Base-by-base conservation (phyloP, 371 early-diverging fungal genomes). In the Mucor racemosus region DNA sequence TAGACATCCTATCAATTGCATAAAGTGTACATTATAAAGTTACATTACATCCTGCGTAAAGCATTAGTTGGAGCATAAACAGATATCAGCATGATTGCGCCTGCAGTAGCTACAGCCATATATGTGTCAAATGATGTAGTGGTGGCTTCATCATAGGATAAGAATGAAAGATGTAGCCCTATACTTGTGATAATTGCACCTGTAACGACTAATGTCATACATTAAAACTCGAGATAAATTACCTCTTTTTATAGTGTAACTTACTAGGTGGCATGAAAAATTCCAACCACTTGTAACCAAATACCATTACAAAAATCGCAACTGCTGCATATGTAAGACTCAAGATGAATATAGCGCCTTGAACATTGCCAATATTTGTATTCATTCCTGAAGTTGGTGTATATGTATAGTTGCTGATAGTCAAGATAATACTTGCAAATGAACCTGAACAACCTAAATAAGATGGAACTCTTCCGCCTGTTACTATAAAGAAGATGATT, bases 101-200 rank as follows among this genome's bases (percentile, higher is more conserved):
- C 26, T 31, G 80, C 81, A 1, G 83, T 80, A 19, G 73, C 64
- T 21, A 84, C 53, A 8, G 82, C 75, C 76, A 85, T 79, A 69
- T 80, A 86, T 7, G 76, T 68, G 68, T 78, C 82, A 64, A 84
- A 83, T 14, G 67, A 53, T 9, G 78, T 71, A 5, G 65, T 64
- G 9, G 76, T 68, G 7, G 80, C 79, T 40, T 79, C 73, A 6
- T 48, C 58, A 57, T 85, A 71, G 1, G 86, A 82, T 33, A 81
- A 70, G 11, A 67, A 68, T 4, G 77, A 74, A 34, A 87, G 62
- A 62, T 81, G 79, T 13, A 86, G 48, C 19, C 87, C 87, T 55
- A 87, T 87, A 7, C 77, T 71, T 56, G 82, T 72, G 7, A 87
- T 76, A 41, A 87, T 76, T 3, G 82, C 64, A 15, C 87, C 87